Conservation (phyloP, 441 rosid species). For the Breynia disticha region DNA sequence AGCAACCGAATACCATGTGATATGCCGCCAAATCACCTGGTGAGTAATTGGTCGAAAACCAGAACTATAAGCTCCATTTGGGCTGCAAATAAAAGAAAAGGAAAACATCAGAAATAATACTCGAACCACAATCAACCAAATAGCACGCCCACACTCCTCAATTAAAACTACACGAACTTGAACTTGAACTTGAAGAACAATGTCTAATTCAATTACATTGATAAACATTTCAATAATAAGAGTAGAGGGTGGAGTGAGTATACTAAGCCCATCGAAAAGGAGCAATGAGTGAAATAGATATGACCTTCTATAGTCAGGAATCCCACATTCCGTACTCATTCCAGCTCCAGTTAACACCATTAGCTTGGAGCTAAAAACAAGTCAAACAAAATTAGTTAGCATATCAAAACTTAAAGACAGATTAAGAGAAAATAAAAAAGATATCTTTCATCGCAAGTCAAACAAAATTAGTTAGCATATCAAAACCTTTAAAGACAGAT, state of each 20-base stretch:
- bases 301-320: slow-evolving; percentile 95
- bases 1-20: slow-evolving; percentile 18
- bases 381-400: neutral
- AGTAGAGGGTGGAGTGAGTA: no score
- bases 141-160: neutral
- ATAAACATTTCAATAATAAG: no score
- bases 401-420: neutral
- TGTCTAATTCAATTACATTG: no score
- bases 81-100: slow-evolving; percentile 36
- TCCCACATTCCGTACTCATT: slow-evolving; percentile 86
- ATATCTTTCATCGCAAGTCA: slow-evolving; percentile 43
- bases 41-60: slow-evolving; percentile 94
- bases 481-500: neutral
- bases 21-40: slow-evolving; percentile 85
- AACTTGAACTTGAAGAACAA: no score
- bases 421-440: neutral
- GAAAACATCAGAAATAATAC: neutral
- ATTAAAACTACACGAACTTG: neutral
- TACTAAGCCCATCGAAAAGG: no score
- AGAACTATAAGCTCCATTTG: slow-evolving; percentile 93
- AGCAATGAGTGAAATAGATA: no score
- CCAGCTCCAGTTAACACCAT: slow-evolving; percentile 87
- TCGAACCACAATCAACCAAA: no score
- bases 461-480: neutral
- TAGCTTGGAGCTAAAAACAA: slow-evolving; percentile 47